A percentile compares a stretch with the other conserved stretches of the same genome.
These are phyloP conservation scores for Pseudogymnoascus sp. DNA, from an alignment of 2,329 filamentous ascomycete species.

Conservation along the genomic window DNA sequence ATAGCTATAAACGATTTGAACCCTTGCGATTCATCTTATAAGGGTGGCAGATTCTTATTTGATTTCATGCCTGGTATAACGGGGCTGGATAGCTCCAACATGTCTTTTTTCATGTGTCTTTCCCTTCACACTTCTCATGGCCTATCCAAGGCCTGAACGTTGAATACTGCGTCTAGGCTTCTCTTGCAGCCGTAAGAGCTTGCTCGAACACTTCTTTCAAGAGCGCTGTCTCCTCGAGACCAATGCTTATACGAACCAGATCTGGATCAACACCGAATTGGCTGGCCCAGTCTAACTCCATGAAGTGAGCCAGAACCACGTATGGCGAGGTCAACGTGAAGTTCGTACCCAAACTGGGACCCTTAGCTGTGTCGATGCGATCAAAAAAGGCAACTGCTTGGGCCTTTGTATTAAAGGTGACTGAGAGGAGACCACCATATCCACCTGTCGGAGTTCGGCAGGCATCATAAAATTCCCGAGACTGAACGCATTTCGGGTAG, in stretches of 20 bases:
- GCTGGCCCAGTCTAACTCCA: conserved; percentile 84
- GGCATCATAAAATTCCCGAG: conserved; percentile 67
- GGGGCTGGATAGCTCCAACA: neutral
- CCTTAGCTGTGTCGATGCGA: conserved; percentile 78
- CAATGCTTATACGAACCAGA: conserved; percentile 80
- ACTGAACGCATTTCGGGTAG: conserved; percentile 75
- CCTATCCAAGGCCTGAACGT: neutral
- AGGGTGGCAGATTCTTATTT: neutral
- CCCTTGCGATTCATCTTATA: neutral
- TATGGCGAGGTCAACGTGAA: conserved; percentile 92
- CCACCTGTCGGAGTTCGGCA: conserved; percentile 68
- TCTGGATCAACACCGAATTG: conserved; percentile 74
- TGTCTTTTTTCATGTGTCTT: neutral
- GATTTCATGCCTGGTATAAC: neutral
- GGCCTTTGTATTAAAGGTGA: conserved; percentile 63
- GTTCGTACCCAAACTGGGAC: conserved; percentile 91
- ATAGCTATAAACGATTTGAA: neutral
- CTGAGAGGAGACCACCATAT: conserved; percentile 83
- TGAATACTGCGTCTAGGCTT: neutral
- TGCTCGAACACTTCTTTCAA: conserved; percentile 56
- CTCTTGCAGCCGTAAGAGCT: conserved; percentile 57
- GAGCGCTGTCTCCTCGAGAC: conserved; percentile 68
- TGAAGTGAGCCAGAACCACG: conserved; percentile 83
- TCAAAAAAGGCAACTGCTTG: conserved; percentile 82
- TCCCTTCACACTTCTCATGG: neutral